Conservation (phyloP, 345 rosid genomes). For the Cochlearia excelsa region DNA sequence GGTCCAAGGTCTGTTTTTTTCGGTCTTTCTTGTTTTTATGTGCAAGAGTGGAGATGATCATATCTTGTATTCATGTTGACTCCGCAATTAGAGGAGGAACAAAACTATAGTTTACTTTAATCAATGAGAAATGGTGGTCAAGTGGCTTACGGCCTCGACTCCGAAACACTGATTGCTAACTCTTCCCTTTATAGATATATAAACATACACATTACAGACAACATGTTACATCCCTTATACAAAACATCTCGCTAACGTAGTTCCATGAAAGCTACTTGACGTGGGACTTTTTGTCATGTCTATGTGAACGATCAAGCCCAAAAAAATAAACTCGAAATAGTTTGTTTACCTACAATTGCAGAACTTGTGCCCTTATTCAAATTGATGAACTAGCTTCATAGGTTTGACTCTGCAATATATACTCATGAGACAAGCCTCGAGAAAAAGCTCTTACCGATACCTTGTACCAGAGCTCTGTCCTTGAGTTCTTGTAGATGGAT, state of each 20-base stretch:
- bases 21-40: background rate
- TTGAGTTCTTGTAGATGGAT: constrained; percentile 34
- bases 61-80: too few relatives aligned
- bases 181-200: constrained; percentile 7
- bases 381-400: constrained; percentile 11
- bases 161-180: background rate
- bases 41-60: background rate
- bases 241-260: background rate
- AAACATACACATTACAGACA: constrained; percentile 18
- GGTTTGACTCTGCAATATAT: background rate
- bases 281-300: constrained; percentile 12
- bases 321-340: background rate
- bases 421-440: constrained; percentile 1
- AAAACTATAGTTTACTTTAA: background rate
- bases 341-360: background rate
- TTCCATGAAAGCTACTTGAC: background rate
- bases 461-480: constrained; percentile 41
- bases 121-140: background rate
- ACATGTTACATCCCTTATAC: constrained; percentile 19
- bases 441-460: constrained; percentile 30
- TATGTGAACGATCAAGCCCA: constrained; percentile 6
- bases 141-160: background rate
- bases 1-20: background rate
- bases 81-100: background rate
- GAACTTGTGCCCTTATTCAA: background rate